These are phyloP conservation scores for Entamoeba histolytica DNA, from an alignment of 208 protist species.

Conservation along the genomic window DNA sequence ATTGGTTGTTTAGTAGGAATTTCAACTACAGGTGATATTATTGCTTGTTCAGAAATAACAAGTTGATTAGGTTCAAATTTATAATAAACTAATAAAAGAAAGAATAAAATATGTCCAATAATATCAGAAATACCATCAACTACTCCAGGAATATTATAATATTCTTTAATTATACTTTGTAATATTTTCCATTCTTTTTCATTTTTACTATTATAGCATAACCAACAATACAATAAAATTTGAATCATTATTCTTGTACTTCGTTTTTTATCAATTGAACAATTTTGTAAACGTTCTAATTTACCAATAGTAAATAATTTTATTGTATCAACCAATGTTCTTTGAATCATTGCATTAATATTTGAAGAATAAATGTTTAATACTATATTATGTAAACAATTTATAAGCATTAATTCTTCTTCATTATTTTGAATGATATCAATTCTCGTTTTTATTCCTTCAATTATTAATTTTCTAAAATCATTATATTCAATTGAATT, in stretches of 20 bases:
- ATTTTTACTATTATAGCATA: background rate
- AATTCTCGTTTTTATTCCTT: background rate
- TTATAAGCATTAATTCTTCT: background rate
- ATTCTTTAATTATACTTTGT: background rate
- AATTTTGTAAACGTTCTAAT: background rate
- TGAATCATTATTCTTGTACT: background rate
- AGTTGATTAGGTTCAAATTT: background rate
- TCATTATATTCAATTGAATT: background rate
- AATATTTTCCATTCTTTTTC: background rate
- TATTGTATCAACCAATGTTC: background rate
- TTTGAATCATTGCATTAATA: background rate
- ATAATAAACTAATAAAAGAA: background rate
- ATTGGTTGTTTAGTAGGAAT: background rate
- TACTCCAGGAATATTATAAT: background rate
- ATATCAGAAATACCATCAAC: background rate
- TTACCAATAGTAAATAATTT: background rate
- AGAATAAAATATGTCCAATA: background rate
- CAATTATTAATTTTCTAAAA: background rate
- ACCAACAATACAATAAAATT: background rate
- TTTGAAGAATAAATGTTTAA: background rate
- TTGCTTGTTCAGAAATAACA: background rate
- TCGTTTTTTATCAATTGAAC: background rate
- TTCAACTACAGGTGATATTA: background rate
- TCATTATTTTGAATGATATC: background rate
- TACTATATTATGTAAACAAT: background rate